Percentiles rank a stretch among this genome's conserved stretches.
These are phyloP conservation scores for Ascochyta koolunga DNA, from an alignment of 2,329 filamentous ascomycete genomes.

Conservation along the genomic window DNA sequence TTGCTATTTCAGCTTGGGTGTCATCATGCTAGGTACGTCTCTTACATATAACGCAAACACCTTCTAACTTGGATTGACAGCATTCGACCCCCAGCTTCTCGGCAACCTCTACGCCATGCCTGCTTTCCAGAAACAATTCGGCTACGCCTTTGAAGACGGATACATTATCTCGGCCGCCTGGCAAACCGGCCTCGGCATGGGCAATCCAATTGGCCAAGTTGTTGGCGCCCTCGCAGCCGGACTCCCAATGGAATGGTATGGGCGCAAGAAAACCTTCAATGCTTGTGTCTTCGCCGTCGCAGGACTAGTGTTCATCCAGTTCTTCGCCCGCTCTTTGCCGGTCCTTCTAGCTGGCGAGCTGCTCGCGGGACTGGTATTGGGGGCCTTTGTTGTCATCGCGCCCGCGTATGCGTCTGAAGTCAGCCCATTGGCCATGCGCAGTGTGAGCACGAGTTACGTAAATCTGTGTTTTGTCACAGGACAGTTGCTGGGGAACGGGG, in stretches of 20 bases:
- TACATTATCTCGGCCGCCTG: slow-evolving; percentile 49
- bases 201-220: slow-evolving; percentile 63
- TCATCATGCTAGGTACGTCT: slow-evolving; percentile 60
- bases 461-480: slow-evolving; percentile 69
- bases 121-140: slow-evolving; percentile 62
- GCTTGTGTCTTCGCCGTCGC: slow-evolving; percentile 20
- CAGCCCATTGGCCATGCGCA: slow-evolving; percentile 61
- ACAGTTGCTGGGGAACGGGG: slow-evolving; percentile 59
- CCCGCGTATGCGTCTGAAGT: slow-evolving; percentile 18
- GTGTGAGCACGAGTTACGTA: slow-evolving; percentile 64
- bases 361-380: slow-evolving; percentile 20
- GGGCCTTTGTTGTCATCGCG: slow-evolving; percentile 25
- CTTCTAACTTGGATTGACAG: slow-evolving; percentile 8
- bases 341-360: slow-evolving; percentile 22
- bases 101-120: slow-evolving; percentile 67
- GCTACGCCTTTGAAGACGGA: slow-evolving; percentile 46
- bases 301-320: slow-evolving; percentile 65
- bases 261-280: slow-evolving; percentile 29
- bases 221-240: slow-evolving; percentile 57
- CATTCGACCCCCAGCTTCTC: slow-evolving; percentile 69
- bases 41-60: too few species aligned
- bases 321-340: slow-evolving; percentile 57
- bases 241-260: slow-evolving; percentile 42
- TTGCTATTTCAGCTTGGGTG: slow-evolving; percentile 63
- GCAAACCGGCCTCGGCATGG: slow-evolving; percentile 54